Base-by-base conservation (phyloP, 768 basidiomycete species). In the Plicaturopsis crispa region DNA sequence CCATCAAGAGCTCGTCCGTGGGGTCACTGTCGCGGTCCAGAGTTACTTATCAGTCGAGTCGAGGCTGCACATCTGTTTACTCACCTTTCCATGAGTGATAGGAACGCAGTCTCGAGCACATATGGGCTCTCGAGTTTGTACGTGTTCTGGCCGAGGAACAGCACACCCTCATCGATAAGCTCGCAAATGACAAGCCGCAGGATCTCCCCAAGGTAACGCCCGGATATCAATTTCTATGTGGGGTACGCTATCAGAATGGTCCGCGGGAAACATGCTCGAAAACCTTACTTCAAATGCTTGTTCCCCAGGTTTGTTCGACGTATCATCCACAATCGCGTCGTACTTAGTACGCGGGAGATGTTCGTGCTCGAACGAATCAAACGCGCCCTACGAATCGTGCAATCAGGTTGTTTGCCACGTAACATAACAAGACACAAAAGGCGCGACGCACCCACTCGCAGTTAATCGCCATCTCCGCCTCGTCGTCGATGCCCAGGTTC, bases 111-210 rank as follows among this genome's bases (percentile, higher is more conserved):
- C 59, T 99, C 94, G 51, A 99, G 81, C 20, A 75, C 81, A 57
- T 92, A 92, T 14, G 91, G 78, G 47, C 75, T 87, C 62, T 98
- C 93, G 26, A 99, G 77, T 69, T 98, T 97, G 75, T 97, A 97
- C 1, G 94, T 96, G 59, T 94, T 90, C 62, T 99, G 94, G 18
- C 96, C 93, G 21, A 96, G 75, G 80, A 99, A 99, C 38, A 99
- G 75, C 14, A 93, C 86, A 61, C 94, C 96, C 48, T 92, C 85
- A 54, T 96, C 93, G 54, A 96, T 91, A 35, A 99, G 79, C 59
- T 99, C 94, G 54, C 83, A 87, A 42, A 99, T 75, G 48, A 97
- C 83, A 20, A 98, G 69, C n/a, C 94, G 83, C 48, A 97, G 72
- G 50, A 98, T 91, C 64, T 99, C 94, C 43, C 94, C 94, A 24